These are phyloP conservation scores for Tillandsia leiboldiana DNA, from an alignment of 176 grass and related monocot species.

Conservation along the genomic window DNA sequence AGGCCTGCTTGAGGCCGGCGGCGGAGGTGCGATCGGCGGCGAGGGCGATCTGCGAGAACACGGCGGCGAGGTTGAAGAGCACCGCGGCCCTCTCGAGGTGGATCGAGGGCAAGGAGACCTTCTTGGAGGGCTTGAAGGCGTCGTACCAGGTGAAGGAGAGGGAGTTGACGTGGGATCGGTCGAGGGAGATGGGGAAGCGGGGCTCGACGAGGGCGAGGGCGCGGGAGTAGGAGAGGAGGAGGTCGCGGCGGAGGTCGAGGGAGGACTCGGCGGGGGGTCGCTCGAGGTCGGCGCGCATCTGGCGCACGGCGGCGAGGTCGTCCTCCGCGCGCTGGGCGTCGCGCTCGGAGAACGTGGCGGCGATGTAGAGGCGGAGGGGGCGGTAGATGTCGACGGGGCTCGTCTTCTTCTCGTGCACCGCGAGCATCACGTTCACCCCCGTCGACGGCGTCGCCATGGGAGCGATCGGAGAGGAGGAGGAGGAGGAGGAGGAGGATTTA, in stretches of 20 bases:
- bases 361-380: conserved; percentile 75
- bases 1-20: conserved; percentile 71
- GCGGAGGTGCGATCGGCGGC: conserved; percentile 64
- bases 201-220: conserved; percentile 76
- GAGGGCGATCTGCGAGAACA: conserved; percentile 87
- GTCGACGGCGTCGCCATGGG: conserved; percentile 24
- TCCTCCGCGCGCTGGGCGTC: conserved; percentile 78
- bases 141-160: conserved; percentile 94
- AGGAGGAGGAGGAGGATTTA: conserved; percentile 7
- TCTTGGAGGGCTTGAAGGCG: conserved; percentile 72
- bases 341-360: conserved; percentile 68
- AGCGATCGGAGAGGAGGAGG: conserved; percentile 24
- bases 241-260: conserved; percentile 66
- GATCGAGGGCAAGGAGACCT: conserved; percentile 49
- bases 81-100: conserved; percentile 79
- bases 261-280: conserved; percentile 37
- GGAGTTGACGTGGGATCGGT: conserved; percentile 68
- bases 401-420: conserved; percentile 94
- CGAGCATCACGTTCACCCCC: conserved; percentile 80
- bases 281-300: conserved; percentile 66
- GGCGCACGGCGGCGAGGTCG: conserved; percentile 58
- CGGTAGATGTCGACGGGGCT: conserved; percentile 65
- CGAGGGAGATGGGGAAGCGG: conserved; percentile 75
- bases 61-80: conserved; percentile 76
- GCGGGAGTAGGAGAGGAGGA: conserved; percentile 65